Percentiles rank a stretch among this genome's conserved stretches.
Conservation (phyloP, 2,329 filamentous ascomycete species). For the Fusarium floridanum region DNA sequence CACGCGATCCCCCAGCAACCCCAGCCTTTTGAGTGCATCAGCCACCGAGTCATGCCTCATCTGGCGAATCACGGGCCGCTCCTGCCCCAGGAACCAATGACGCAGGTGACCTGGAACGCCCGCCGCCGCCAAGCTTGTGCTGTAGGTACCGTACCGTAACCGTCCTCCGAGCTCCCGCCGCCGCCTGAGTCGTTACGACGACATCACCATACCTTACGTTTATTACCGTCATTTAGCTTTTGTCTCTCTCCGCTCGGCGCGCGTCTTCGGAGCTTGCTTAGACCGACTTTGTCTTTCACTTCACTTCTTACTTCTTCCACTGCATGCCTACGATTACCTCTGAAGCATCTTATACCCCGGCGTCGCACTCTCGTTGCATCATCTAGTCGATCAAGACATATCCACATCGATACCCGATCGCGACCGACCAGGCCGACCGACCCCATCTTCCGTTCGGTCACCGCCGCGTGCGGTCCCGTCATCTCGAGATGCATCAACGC, state of each 20-base stretch:
- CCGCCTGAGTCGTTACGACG: slow-evolving; percentile 12
- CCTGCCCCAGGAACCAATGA: slow-evolving; percentile 33
- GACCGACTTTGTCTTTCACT: neutral
- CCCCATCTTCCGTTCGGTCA: slow-evolving; percentile 20
- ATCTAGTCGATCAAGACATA: slow-evolving; percentile 23
- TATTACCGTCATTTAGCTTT: slow-evolving; percentile 28
- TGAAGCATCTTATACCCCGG: slow-evolving; percentile 16
- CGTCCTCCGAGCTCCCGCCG: slow-evolving; percentile 35
- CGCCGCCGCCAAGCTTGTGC: slow-evolving; percentile 22
- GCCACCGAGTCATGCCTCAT: slow-evolving; percentile 15
- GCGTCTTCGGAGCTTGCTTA: slow-evolving; percentile 23
- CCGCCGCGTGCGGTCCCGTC: slow-evolving; percentile 37
- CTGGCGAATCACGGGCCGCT: slow-evolving; percentile 29
- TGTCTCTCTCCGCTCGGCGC: slow-evolving; percentile 20
- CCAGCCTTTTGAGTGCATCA: slow-evolving; percentile 18
- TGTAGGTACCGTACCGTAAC: slow-evolving; percentile 1
- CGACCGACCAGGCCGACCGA: slow-evolving; percentile 27
- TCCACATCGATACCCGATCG: slow-evolving; percentile 21
- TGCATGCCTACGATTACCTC: slow-evolving; percentile 32
- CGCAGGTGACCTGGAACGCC: slow-evolving; percentile 41
- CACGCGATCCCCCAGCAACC: slow-evolving; percentile 31
- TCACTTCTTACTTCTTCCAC: slow-evolving; percentile 11
- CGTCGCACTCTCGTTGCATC: slow-evolving; percentile 30
- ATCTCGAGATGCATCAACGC: slow-evolving; percentile 51
- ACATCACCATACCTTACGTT: slow-evolving; percentile 33